Evolutionary conservation across 2,329 filamentous ascomycete genomes (phyloP).

Genomic region (Chaetomium sp.): DNA sequence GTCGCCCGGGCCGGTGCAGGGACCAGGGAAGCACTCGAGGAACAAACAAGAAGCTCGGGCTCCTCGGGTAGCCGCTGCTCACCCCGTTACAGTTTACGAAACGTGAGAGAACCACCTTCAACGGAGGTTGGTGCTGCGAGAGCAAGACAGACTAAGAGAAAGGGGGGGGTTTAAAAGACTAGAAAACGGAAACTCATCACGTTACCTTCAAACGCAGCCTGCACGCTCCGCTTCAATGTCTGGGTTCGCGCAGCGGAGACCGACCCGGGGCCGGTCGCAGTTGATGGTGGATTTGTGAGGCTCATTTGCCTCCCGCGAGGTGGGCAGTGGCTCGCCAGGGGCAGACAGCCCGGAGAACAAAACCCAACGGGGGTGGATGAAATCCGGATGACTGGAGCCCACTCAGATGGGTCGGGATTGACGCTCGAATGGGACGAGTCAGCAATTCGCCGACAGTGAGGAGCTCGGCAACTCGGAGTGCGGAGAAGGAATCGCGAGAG

Average conservation of each 20-base stretch:
- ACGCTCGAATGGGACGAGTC: slow-evolving; percentile 11
- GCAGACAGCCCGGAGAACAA: slow-evolving; percentile 5
- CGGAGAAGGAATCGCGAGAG: not conserved
- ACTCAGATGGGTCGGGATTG: slow-evolving; percentile 6
- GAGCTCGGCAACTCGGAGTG: not conserved
- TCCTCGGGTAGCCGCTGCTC: slow-evolving; percentile 13
- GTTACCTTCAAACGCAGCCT: slow-evolving; percentile 56
- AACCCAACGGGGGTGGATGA: not conserved
- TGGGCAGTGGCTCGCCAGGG: not conserved
- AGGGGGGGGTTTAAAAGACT: slow-evolving; percentile 9
- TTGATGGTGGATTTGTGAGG: slow-evolving; percentile 49
- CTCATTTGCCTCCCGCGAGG: slow-evolving; percentile 35
- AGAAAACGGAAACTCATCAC: slow-evolving; percentile 4
- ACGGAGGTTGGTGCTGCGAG: not conserved
- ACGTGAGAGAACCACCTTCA: not conserved
- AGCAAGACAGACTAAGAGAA: slow-evolving; percentile 13
- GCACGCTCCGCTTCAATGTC: slow-evolving; percentile 51
- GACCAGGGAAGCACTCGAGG: not conserved
- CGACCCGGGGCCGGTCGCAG: slow-evolving; percentile 43
- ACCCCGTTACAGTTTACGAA: not conserved
- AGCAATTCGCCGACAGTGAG: not conserved
- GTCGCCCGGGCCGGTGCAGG: not conserved
- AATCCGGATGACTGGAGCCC: too few relatives aligned
- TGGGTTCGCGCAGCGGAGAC: slow-evolving; percentile 38
- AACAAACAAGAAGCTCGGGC: slow-evolving; percentile 5